phyloP scores from a whole-genome alignment of 164 flowering plant species.

The Berberis vulgaris region DNA sequence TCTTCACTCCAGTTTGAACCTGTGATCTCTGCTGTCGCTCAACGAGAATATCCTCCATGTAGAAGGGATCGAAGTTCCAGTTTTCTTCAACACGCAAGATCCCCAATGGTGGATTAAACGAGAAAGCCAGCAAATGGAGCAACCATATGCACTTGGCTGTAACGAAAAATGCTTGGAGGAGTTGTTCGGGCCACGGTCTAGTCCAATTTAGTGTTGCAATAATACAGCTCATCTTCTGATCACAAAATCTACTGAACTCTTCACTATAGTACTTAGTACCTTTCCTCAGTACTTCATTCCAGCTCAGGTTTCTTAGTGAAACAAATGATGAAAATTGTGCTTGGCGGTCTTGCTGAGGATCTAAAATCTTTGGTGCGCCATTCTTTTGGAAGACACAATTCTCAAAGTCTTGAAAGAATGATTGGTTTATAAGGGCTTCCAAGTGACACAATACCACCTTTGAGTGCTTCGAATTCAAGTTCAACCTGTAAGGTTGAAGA shows the following conservation, averaged over 20 bases:
- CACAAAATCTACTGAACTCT: conserved; percentile 90
- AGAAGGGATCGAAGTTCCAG: conserved; percentile 54
- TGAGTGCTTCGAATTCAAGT: conserved; percentile 51
- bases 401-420: conserved; percentile 84
- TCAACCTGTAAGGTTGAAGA: conserved; percentile 62
- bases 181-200: conserved; percentile 84
- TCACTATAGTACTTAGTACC: conserved; percentile 91
- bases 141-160: conserved; percentile 91
- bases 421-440: conserved; percentile 78
- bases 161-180: conserved; percentile 84
- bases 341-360: conserved; percentile 64
- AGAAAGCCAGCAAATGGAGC: conserved; percentile 87
- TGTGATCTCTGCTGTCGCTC: conserved; percentile 42
- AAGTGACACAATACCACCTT: conserved; percentile 65
- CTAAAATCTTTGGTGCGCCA: conserved; percentile 56
- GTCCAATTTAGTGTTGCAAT: conserved; percentile 65
- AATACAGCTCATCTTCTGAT: conserved; percentile 84
- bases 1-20: conserved; percentile 50
- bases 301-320: conserved; percentile 69
- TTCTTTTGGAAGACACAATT: conserved; percentile 70
- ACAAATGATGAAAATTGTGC: conserved; percentile 62
- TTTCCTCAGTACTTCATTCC: conserved; percentile 85
- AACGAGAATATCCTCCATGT: conserved; percentile 69
- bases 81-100: conserved; percentile 79
- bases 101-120: conserved; percentile 57